Base-by-base conservation (phyloP, 1,139 yeast genomes). In the Pichia sp. region DNA sequence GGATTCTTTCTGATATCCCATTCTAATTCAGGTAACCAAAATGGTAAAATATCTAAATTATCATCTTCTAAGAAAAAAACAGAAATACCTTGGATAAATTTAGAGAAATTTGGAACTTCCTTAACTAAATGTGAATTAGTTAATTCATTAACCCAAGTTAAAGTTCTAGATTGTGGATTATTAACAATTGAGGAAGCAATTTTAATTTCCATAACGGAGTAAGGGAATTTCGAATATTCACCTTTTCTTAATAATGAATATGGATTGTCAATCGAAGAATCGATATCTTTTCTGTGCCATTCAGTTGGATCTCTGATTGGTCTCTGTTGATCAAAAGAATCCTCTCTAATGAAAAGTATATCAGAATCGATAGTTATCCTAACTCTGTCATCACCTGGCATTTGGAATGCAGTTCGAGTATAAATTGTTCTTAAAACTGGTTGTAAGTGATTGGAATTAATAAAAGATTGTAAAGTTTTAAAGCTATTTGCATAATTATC, bases 261-360 rank as follows among this genome's bases (percentile, higher is more conserved):
- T 34, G 94, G 89, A 59, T 86, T 79, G 11, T 76, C 73, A 39
- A 84, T 74, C 50, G 82, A 76, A 39, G 87, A 79, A 67, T 92
- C 98, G 52, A 92, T 80, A 66, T 92, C 97, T 46, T 81, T 74
- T 65, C 97, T 79, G 67, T 90, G 97, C 98, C 98, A 92, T 59
- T 76, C 78, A 29, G 72, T 70, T 38, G 97, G 95, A 62, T 88
- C 87, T 68, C 98, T 83, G 52, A 89, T 85, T 29, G 97, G 97
- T 58, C 90, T 77, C 56, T 81, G 83, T 46, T 75, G 70, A 66
- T 89, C 96, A 64, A 90, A 84, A 0, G 92, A 69, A 66, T 92
- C 97, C 66, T 92, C 98, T 61, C 97, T 79, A 52, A 92, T 83
- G 63, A 87, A 89, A 46, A 83, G 66, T 52, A 92, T 79, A 64